Evolutionary conservation across 2,329 filamentous ascomycete species (phyloP).

Genomic region (Nemania abortiva): DNA sequence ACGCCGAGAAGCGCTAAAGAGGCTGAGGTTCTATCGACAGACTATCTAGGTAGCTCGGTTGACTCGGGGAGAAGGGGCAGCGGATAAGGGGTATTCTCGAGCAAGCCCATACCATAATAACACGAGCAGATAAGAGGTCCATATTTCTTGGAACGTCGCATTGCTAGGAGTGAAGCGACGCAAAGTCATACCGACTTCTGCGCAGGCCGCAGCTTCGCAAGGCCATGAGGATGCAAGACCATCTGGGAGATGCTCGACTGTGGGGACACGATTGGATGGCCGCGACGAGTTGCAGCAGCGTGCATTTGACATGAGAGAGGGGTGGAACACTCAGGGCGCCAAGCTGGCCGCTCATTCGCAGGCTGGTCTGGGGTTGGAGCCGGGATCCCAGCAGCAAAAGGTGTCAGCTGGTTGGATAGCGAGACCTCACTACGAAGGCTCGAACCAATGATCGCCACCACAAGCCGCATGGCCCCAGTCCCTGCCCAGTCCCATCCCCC

Average conservation of each 20-base stretch:
- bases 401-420: conserved; percentile 56
- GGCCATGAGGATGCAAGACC: conserved; percentile 38
- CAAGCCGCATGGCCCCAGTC: conserved; percentile 31
- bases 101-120: conserved; percentile 47
- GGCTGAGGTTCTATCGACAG: conserved; percentile 41
- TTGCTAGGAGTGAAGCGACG: conserved; percentile 43
- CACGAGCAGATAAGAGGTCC: conserved; percentile 47
- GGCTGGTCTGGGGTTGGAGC: conserved; percentile 51
- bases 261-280: conserved; percentile 40
- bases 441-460: conserved; percentile 41
- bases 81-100: conserved; percentile 35
- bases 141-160: conserved; percentile 32
- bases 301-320: conserved; percentile 37
- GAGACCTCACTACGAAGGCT: conserved; percentile 46
- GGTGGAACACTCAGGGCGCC: conserved; percentile 37
- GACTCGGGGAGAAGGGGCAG: conserved; percentile 40
- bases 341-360: conserved; percentile 54
- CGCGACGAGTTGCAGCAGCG: conserved; percentile 47
- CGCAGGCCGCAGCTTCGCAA: conserved; percentile 35
- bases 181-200: conserved; percentile 47
- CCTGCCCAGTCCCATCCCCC: conserved; percentile 37
- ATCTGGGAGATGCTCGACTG: conserved; percentile 24
- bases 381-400: conserved; percentile 42
- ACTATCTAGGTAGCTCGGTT: conserved; percentile 40
- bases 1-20: conserved; percentile 33